A percentile compares a stretch with the other conserved stretches of the same genome.
phyloP scores from a whole-genome alignment of 345 rosid species.

The Citrus inodora region DNA sequence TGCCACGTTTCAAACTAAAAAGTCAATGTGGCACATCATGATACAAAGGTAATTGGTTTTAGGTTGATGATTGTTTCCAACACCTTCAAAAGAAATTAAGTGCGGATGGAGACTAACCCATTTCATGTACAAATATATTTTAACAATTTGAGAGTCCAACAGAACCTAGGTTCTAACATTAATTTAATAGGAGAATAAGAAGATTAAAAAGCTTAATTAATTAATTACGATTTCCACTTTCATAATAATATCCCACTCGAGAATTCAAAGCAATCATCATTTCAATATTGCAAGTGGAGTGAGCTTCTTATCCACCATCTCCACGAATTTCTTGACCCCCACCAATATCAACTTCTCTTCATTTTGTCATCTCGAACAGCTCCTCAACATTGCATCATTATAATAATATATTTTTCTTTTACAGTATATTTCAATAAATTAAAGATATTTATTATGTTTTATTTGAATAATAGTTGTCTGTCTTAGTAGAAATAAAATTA shows the following conservation, averaged over 20 bases:
- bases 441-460: too few relatives aligned
- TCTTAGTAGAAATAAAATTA: too few relatives aligned
- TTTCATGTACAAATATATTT: neutral
- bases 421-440: too few relatives aligned
- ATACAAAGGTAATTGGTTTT: neutral
- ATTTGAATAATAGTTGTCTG: too few relatives aligned
- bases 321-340: slow-evolving; percentile 28
- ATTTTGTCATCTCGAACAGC: slow-evolving; percentile 11
- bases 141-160: neutral
- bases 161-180: neutral
- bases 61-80: slow-evolving; percentile 14
- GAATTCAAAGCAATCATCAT: slow-evolving; percentile 42
- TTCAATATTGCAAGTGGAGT: slow-evolving; percentile 39
- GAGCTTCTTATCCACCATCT: slow-evolving; percentile 30
- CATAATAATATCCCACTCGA: slow-evolving; percentile 20
- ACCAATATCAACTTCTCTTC: neutral
- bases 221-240: slow-evolving; percentile 17
- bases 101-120: neutral
- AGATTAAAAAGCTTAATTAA: neutral
- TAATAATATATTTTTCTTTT: neutral
- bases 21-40: neutral
- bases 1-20: neutral
- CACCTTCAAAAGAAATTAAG: neutral
- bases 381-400: neutral
- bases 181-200: neutral